Percentiles rank a stretch among this genome's conserved stretches.
These are phyloP conservation scores for Suillus alpinus DNA, from an alignment of 768 basidiomycete species.

Conservation along the genomic window DNA sequence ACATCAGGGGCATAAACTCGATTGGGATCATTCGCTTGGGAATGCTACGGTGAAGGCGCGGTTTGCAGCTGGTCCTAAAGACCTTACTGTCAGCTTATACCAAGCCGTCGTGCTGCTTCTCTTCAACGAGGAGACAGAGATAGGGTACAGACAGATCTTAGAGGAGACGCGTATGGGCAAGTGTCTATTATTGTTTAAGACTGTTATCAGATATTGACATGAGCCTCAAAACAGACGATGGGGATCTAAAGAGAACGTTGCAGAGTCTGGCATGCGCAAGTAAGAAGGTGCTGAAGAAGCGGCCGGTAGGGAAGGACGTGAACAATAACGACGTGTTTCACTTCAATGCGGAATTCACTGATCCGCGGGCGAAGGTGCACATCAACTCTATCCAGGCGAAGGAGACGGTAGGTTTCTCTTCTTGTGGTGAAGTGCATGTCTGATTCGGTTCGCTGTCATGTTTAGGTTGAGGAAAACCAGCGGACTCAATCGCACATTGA, in stretches of 20 bases:
- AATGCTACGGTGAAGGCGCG: constrained; percentile 71
- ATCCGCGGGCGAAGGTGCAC: constrained; percentile 75
- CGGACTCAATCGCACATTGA: constrained; percentile 83
- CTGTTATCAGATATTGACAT: background rate
- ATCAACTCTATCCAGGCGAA: constrained; percentile 97
- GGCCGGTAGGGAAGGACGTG: constrained; percentile 77
- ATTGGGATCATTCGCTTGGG: constrained; percentile 87
- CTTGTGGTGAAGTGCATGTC: background rate
- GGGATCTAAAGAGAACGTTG: constrained; percentile 76
- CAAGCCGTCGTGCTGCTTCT: constrained; percentile 84
- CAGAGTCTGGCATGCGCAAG: constrained; percentile 93
- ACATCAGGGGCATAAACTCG: constrained; percentile 72
- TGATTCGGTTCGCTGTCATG: background rate
- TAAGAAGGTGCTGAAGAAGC: constrained; percentile 82
- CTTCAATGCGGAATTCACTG: constrained; percentile 82
- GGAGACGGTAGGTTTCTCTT: constrained; percentile 62
- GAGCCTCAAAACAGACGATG: constrained; percentile 47
- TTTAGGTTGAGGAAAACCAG: constrained; percentile 82
- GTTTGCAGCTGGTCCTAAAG: constrained; percentile 73
- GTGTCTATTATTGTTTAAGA: constrained; percentile 20
- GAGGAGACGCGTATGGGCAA: constrained; percentile 70
- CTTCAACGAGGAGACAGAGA: constrained; percentile 69
- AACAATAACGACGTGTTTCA: constrained; percentile 76
- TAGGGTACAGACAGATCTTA: constrained; percentile 66
- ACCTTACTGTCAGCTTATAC: constrained; percentile 87